phyloP scores from a whole-genome alignment of 352 stramenopile genomes.

The Phytophthora uliginosa region DNA sequence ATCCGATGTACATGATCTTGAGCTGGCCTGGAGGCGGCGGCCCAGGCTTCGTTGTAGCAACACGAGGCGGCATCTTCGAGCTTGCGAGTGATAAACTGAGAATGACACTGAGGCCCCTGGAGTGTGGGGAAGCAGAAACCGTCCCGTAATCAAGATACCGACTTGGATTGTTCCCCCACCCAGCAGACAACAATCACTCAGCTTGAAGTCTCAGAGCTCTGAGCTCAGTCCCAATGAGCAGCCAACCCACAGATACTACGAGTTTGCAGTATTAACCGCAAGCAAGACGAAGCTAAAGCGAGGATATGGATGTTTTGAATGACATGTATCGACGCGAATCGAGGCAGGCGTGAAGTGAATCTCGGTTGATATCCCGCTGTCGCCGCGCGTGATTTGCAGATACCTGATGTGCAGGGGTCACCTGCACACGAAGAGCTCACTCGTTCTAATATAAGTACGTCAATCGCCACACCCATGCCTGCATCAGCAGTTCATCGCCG shows the following conservation, averaged over 20 bases:
- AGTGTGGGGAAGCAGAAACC: background rate
- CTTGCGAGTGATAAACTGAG: slow-evolving; percentile 4
- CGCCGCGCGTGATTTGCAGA: slow-evolving; percentile 15
- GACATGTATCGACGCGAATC: background rate
- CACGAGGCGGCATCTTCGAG: slow-evolving; percentile 26
- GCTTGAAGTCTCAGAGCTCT: slow-evolving; percentile 7
- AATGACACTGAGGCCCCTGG: background rate
- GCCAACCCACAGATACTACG: too few relatives aligned
- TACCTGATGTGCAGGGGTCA: slow-evolving; percentile 8
- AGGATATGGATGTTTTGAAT: background rate
- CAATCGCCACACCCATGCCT: slow-evolving; percentile 10
- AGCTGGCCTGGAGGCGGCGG: slow-evolving; percentile 23
- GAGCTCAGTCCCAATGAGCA: background rate
- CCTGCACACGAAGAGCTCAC: slow-evolving; percentile 17
- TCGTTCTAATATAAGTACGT: slow-evolving; percentile 10
- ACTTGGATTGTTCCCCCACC: slow-evolving; percentile 9
- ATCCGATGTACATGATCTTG: slow-evolving; percentile 24
- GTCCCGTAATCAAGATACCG: slow-evolving; percentile 12
- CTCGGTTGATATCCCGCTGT: slow-evolving; percentile 6
- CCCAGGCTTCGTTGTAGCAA: slow-evolving; percentile 33
- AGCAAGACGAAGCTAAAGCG: too few relatives aligned
- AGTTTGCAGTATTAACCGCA: too few relatives aligned
- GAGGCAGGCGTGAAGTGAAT: background rate
- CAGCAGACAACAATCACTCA: background rate
- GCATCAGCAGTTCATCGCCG: slow-evolving; percentile 14